Evolutionary conservation across 768 basidiomycete genomes (phyloP), one percentile per base, ranked within the genome.

Genomic region (Podaxis sp.): DNA sequence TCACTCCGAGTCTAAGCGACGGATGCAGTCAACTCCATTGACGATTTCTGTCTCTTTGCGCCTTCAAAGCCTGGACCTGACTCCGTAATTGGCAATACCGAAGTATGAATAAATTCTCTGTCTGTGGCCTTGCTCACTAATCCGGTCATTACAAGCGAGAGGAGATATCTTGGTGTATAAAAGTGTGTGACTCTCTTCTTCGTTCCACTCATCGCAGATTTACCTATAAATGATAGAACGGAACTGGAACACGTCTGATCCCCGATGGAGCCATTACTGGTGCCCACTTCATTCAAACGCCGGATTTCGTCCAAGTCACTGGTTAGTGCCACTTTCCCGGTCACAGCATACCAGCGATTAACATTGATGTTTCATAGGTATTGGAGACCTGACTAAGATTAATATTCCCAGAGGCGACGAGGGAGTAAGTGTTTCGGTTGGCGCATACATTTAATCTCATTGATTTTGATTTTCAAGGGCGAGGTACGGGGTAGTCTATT

Each of bases 251-350:
- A 15, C 86, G 85, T 54, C 70, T 89, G 67, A 90, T 93, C 65
- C 92, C 90, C 11, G 83, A 86, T 58, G 92, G 88, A 33, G 75
- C 87, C n/a, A 84, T 92, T 68, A 78, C 76, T 1, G 86, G 86
- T 56, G 88, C 84, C 17, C 89, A 88, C 70, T 84, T 90, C 70
- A 80, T 91, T 4, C 79, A 84, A 65, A 90, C 91, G 0, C 86
- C 89, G n/a, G 87, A 88, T 71, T 92, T 86, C 71, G 79, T 91
- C 38, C 90, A 89, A 68, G 75, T 92, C 59, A 87, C 85, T 42
- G 92, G 88, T 78, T 46, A 51, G 71, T 68, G 61, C 63, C 36
- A 66, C 67, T 3, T 39, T 19, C 36, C 24, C 44, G 19, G 26
- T 19, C 22, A 22, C 28, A 51, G 26, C 22, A 6, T 11, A 44